These are phyloP conservation scores for Thielaviopsis euricoi DNA, from an alignment of 2,329 filamentous ascomycete genomes.

Conservation along the genomic window DNA sequence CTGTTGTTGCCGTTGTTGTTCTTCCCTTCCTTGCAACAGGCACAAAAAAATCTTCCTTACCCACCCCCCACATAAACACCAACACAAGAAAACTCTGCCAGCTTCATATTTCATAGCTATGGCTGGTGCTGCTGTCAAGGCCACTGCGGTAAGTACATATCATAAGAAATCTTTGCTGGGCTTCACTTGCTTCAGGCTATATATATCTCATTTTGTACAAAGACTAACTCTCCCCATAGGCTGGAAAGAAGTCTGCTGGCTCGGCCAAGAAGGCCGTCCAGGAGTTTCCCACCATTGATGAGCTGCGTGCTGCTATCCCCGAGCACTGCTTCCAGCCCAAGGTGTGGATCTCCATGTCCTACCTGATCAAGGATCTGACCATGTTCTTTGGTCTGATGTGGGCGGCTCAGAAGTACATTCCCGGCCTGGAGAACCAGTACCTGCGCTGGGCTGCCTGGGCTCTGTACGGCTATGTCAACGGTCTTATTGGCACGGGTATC, in stretches of 20 bases:
- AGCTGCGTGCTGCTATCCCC: slow-evolving; percentile 37
- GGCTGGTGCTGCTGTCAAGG: slow-evolving; percentile 3
- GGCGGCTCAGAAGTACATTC: slow-evolving; percentile 36
- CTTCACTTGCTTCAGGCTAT: background rate
- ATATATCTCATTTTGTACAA: no score
- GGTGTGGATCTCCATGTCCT: slow-evolving; percentile 32
- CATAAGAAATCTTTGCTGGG: background rate
- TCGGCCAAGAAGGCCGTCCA: background rate
- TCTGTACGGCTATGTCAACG: slow-evolving; percentile 43
- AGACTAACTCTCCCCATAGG: slow-evolving; percentile 5
- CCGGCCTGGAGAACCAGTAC: slow-evolving; percentile 26
- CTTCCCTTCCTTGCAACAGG: no score
- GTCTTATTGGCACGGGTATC: slow-evolving; percentile 48
- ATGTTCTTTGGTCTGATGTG: slow-evolving; percentile 32
- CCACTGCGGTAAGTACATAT: background rate
- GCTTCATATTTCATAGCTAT: background rate
- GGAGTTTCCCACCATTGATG: slow-evolving; percentile 28
- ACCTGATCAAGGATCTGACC: slow-evolving; percentile 38
- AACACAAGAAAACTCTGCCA: no score
- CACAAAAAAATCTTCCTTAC: no score
- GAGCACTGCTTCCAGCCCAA: slow-evolving; percentile 44
- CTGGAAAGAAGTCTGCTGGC: slow-evolving; percentile 4
- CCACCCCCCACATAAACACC: no score
- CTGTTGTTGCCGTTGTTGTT: background rate
- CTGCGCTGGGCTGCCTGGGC: slow-evolving; percentile 35